Evolutionary conservation across 768 basidiomycete genomes (phyloP).

Genomic region (Suillus lakei): DNA sequence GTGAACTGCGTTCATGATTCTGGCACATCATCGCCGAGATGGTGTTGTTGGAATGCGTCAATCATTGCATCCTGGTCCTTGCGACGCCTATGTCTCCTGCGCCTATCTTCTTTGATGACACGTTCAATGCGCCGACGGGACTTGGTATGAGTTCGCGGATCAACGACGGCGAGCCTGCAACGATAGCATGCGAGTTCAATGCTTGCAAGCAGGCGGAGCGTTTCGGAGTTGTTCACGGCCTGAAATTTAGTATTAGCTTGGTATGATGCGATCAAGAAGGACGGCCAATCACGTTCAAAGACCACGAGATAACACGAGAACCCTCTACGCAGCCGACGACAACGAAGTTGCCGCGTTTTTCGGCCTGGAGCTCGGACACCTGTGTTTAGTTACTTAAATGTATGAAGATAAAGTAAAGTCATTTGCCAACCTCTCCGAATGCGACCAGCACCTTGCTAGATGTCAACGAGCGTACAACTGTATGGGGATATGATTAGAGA

Average conservation of each 20-base stretch:
- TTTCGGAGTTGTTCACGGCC: constrained; percentile 85
- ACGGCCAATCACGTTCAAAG: constrained; percentile 64
- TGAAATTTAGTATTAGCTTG: constrained; percentile 33
- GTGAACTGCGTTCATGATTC: constrained; percentile 18
- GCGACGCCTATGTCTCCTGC: constrained; percentile 78
- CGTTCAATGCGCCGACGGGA: constrained; percentile 74
- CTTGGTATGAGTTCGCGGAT: constrained; percentile 69
- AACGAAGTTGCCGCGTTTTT: constrained; percentile 87
- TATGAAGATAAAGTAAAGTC: neutral
- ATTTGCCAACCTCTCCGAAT: constrained; percentile 65
- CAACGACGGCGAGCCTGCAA: constrained; percentile 68
- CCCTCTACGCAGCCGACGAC: constrained; percentile 82
- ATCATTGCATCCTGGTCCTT: constrained; percentile 86
- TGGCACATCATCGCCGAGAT: constrained; percentile 35
- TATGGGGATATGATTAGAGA: constrained; percentile 14
- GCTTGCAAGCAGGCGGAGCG: constrained; percentile 78
- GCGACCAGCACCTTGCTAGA: constrained; percentile 71
- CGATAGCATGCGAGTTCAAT: constrained; percentile 86
- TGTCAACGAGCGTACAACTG: constrained; percentile 50
- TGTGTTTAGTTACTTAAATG: constrained; percentile 27
- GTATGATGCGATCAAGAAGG: constrained; percentile 8
- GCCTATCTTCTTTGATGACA: constrained; percentile 84
- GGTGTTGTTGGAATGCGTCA: constrained; percentile 71
- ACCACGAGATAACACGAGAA: constrained; percentile 80
- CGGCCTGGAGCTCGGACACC: constrained; percentile 78